These are phyloP conservation scores for Aspergillus sclerotiicarbonarius DNA, from an alignment of 495 filamentous ascomycete genomes.

Conservation along the genomic window DNA sequence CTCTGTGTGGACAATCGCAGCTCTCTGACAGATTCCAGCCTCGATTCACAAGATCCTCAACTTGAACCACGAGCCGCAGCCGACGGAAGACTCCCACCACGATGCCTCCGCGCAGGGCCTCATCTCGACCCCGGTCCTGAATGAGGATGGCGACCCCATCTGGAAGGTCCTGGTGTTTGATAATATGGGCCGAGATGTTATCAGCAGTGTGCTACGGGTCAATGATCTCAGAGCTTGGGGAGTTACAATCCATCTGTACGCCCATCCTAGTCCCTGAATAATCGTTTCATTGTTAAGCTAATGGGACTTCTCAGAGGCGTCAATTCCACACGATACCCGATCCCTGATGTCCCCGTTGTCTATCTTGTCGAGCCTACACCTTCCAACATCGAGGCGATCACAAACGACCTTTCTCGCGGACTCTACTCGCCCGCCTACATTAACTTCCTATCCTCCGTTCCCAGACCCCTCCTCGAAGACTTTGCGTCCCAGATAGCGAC, in stretches of 20 bases:
- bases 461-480: conserved; percentile 89
- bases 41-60: conserved; percentile 96
- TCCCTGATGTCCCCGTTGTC: conserved; percentile 94
- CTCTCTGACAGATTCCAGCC: conserved; percentile 47
- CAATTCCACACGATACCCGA: conserved; percentile 76
- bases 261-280: conserved; percentile 8
- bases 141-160: conserved; percentile 80
- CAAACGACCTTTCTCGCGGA: conserved; percentile 78
- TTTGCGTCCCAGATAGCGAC: conserved; percentile 86
- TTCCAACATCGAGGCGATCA: conserved; percentile 77
- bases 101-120: conserved; percentile 58
- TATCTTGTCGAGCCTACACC: conserved; percentile 90
- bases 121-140: conserved; percentile 75
- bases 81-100: conserved; percentile 54
- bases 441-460: conserved; percentile 95
- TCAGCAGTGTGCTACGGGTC: conserved; percentile 91
- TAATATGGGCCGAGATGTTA: conserved; percentile 68
- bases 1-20: not conserved
- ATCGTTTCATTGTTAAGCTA: not conserved
- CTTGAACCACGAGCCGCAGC: conserved; percentile 70
- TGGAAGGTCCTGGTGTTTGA: conserved; percentile 74
- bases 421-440: conserved; percentile 94
- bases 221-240: conserved; percentile 90
- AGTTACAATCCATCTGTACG: conserved; percentile 92
- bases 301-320: conserved; percentile 59